A percentile compares a stretch with the other conserved stretches of the same genome.
These are phyloP conservation scores for Silene coronaria DNA, from an alignment of 179 eudicot species.

Conservation along the genomic window DNA sequence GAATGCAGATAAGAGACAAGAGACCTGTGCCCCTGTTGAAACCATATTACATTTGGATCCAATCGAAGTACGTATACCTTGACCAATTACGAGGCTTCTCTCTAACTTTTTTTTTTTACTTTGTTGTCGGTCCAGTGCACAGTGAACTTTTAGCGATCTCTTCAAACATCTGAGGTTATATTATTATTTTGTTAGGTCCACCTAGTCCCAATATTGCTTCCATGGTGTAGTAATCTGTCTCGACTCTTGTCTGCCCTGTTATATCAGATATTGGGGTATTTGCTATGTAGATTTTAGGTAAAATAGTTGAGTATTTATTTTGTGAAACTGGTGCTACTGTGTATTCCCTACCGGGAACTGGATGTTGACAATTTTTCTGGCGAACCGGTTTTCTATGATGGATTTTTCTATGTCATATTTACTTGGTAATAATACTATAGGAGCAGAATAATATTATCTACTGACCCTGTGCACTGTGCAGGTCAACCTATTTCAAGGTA, in stretches of 20 bases:
- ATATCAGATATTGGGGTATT: neutral
- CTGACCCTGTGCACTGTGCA: slow-evolving; percentile 27
- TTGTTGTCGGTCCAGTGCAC: neutral
- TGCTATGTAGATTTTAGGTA: neutral
- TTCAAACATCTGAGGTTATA: neutral
- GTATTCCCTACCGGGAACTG: neutral
- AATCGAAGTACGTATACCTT: slow-evolving; percentile 56
- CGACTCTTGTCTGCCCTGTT: neutral
- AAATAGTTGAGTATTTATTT: neutral
- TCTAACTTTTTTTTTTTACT: neutral
- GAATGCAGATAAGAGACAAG: slow-evolving; percentile 66
- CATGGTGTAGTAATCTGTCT: neutral
- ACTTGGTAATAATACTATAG: neutral
- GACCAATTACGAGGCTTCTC: neutral
- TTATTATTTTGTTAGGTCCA: neutral
- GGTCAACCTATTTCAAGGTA: slow-evolving; percentile 79
- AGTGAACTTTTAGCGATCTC: slow-evolving; percentile 1
- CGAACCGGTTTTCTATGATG: neutral
- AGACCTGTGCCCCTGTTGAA: slow-evolving; percentile 64
- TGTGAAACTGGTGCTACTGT: neutral
- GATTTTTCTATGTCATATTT: neutral
- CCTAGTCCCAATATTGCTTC: neutral
- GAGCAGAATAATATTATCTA: neutral
- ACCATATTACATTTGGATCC: slow-evolving; percentile 77
- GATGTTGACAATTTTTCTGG: neutral